Conservation (phyloP, 495 filamentous ascomycete species). For the Daldinia concentrica region DNA sequence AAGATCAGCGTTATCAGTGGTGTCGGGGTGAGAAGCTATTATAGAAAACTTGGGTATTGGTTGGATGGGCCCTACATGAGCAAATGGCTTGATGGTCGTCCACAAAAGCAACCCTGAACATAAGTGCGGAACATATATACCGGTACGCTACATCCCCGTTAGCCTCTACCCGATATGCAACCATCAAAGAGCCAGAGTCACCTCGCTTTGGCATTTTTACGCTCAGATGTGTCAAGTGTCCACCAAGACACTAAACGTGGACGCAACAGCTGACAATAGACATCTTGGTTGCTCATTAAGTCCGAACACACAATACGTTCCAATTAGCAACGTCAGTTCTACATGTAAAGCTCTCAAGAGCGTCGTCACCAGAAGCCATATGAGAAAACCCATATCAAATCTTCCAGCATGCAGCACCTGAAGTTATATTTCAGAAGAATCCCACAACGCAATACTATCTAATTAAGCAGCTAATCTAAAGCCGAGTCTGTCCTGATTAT, state of each 20-base stretch:
- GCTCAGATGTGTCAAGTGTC: too few relatives aligned
- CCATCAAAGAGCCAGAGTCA: too few relatives aligned
- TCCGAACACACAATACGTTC: too few relatives aligned
- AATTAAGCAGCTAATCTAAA: too few relatives aligned
- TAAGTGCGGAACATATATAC: background rate
- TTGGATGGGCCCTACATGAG: slow-evolving; percentile 93
- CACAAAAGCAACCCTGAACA: slow-evolving; percentile 24
- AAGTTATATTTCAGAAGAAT: background rate
- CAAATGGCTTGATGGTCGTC: slow-evolving; percentile 66
- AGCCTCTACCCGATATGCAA: background rate
- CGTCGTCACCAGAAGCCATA: too few relatives aligned
- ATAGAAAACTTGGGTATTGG: slow-evolving; percentile 88
- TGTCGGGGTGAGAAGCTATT: slow-evolving; percentile 93
- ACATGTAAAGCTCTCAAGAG: too few relatives aligned
- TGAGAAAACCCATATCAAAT: too few relatives aligned
- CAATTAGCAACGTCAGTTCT: too few relatives aligned
- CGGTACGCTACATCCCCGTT: background rate
- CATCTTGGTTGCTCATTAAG: too few relatives aligned
- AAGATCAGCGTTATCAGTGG: slow-evolving; percentile 98
- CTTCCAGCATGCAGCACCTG: background rate
- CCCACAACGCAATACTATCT: background rate
- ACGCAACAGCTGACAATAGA: too few relatives aligned
- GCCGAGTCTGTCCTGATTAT: background rate
- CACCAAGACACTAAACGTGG: too few relatives aligned
- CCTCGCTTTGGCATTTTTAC: too few relatives aligned